These are phyloP conservation scores for Barbarea vulgaris DNA, from an alignment of 345 rosid species.

Conservation along the genomic window DNA sequence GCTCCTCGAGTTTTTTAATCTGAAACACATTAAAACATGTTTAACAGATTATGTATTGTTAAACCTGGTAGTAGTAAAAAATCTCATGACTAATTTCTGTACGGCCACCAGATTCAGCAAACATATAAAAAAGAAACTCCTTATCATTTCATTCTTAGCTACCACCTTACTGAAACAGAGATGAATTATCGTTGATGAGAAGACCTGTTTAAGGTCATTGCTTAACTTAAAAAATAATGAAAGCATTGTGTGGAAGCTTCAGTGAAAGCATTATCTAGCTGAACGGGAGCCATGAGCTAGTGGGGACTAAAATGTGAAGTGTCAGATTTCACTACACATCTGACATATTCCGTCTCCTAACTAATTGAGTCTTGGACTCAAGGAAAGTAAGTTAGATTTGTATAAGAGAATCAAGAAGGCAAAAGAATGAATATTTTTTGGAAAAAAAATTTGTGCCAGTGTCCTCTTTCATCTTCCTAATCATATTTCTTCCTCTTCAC, in stretches of 20 bases:
- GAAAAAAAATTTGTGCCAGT: constrained; percentile 8
- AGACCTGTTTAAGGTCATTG: constrained; percentile 15
- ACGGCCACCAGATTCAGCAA: constrained; percentile 19
- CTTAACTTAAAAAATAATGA: constrained; percentile 18
- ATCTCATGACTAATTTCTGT: constrained; percentile 2
- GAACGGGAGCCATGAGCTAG: constrained; percentile 13
- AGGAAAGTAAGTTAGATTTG: not conserved
- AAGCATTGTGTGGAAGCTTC: constrained; percentile 1
- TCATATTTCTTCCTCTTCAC: constrained; percentile 7
- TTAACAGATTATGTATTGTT: constrained; percentile 1
- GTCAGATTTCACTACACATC: constrained; percentile 5
- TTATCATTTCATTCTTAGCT: constrained; percentile 2
- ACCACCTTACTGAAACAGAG: constrained; percentile 14
- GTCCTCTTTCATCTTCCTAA: constrained; percentile 26
- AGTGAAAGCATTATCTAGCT: constrained; percentile 13
- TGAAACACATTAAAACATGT: constrained; percentile 42
- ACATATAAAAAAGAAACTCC: constrained; percentile 6
- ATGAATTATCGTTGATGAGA: constrained; percentile 2
- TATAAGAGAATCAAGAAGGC: not conserved
- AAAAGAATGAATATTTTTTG: not conserved
- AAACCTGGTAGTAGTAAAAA: not conserved
- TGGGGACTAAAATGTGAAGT: constrained; percentile 3
- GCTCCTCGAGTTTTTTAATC: constrained; percentile 97
- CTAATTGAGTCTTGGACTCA: not conserved
- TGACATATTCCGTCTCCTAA: not conserved